A percentile compares a stretch with the other conserved stretches of the same genome.
Conservation (phyloP, 2,329 filamentous ascomycete genomes). For the Calonectria pauciramosa region DNA sequence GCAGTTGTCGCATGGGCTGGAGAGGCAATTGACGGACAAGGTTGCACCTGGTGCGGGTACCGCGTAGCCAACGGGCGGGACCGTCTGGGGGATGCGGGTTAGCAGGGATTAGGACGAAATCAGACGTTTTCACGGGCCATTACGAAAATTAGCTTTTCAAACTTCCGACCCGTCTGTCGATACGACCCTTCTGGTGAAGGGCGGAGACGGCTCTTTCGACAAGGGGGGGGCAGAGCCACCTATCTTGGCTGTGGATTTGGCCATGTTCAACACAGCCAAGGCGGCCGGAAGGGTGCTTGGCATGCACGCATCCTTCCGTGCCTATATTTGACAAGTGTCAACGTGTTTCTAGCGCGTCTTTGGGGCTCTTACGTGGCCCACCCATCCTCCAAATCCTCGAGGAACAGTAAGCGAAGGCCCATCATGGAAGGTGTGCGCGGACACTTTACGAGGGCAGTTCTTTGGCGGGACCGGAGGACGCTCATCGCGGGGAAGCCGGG, state of each 20-base stretch:
- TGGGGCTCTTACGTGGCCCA: background rate
- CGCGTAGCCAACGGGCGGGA: background rate
- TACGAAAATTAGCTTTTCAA: background rate
- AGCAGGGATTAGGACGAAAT: background rate
- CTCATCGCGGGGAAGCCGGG: background rate
- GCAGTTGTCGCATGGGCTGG: background rate
- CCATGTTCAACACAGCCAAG: background rate
- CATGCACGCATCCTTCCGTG: background rate
- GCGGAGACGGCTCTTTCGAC: too few species aligned
- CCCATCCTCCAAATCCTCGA: background rate
- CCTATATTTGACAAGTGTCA: background rate
- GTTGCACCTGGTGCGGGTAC: background rate
- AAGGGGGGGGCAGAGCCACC: background rate
- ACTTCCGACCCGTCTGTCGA: background rate
- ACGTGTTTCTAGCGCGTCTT: background rate
- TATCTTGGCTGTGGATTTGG: background rate
- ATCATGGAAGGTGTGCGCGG: background rate
- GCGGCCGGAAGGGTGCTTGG: background rate
- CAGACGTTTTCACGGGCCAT: conserved; percentile 3
- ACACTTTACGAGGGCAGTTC: background rate
- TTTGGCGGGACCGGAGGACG: background rate
- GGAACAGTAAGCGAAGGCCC: background rate
- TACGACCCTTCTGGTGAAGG: background rate
- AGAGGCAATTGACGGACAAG: background rate
- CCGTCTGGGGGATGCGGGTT: background rate